Conservation (phyloP, 176 grass and related monocot genomes). For the Hsuehochloa calcarea region DNA sequence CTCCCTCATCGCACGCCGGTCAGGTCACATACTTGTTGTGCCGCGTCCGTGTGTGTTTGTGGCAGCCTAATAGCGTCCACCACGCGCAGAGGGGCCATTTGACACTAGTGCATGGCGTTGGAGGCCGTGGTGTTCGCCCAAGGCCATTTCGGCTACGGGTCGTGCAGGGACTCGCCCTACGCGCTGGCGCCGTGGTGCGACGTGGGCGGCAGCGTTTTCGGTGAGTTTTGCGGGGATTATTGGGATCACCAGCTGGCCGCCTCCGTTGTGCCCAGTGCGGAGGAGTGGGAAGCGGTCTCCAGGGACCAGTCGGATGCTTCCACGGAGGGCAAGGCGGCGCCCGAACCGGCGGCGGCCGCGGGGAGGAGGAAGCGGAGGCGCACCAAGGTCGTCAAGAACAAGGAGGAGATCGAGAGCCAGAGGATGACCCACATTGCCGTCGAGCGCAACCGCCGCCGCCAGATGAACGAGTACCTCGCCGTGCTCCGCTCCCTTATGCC, state of each 20-base stretch:
- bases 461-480: constrained; percentile 99
- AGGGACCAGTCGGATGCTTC: constrained; percentile 39
- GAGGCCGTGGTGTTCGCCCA: constrained; percentile 84
- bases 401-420: constrained; percentile 95
- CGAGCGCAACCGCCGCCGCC: constrained; percentile 91
- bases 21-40: background rate
- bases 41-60: background rate
- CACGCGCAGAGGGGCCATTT: background rate
- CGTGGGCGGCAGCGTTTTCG: background rate
- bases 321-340: constrained; percentile 5
- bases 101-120: constrained; percentile 57
- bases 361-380: constrained; percentile 72
- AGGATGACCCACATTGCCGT: constrained; percentile 99
- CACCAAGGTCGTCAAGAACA: constrained; percentile 78
- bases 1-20: constrained; percentile 6
- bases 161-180: constrained; percentile 32
- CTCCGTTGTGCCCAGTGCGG: constrained; percentile 25
- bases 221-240: background rate
- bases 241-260: constrained; percentile 37
- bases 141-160: constrained; percentile 50
- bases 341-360: background rate
- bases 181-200: constrained; percentile 48
- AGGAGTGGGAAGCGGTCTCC: constrained; percentile 58
- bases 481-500: constrained; percentile 94
- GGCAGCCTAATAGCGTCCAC: background rate